Conservation (phyloP, 2,329 filamentous ascomycete species). For the Fusarium bulbicola region DNA sequence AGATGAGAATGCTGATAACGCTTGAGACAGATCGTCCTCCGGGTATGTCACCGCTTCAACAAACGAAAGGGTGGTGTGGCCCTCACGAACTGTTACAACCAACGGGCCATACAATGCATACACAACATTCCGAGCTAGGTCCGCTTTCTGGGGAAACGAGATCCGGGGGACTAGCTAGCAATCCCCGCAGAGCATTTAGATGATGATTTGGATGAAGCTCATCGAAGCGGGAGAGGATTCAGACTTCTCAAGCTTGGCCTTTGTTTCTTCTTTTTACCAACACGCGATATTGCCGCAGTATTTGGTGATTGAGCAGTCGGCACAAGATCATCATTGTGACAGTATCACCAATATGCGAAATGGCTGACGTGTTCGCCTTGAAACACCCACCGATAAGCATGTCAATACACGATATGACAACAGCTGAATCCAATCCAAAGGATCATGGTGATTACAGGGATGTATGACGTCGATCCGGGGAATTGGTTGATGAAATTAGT, state of each 20-base stretch:
- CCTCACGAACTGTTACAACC: constrained; percentile 11
- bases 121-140: constrained; percentile 18
- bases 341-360: neutral
- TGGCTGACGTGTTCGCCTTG: constrained; percentile 7
- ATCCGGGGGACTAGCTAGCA: constrained; percentile 28
- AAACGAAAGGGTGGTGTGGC: constrained; percentile 28
- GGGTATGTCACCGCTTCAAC: constrained; percentile 8
- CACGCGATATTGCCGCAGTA: neutral
- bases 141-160: constrained; percentile 32
- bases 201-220: constrained; percentile 4
- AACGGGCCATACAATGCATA: neutral
- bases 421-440: neutral
- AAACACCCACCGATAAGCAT: neutral
- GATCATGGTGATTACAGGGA: constrained; percentile 13
- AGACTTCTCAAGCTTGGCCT: neutral
- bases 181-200: constrained; percentile 25
- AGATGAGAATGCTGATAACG: neutral
- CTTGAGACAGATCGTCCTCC: neutral
- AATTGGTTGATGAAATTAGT: constrained; percentile 23
- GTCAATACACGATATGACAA: constrained; percentile 5
- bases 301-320: neutral
- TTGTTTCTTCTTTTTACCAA: neutral
- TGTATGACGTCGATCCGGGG: constrained; percentile 32
- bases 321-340: neutral
- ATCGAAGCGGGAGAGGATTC: constrained; percentile 2